Evolutionary conservation across 2,329 filamentous ascomycete species (phyloP).

Genomic region (Neoascochyta sp.): DNA sequence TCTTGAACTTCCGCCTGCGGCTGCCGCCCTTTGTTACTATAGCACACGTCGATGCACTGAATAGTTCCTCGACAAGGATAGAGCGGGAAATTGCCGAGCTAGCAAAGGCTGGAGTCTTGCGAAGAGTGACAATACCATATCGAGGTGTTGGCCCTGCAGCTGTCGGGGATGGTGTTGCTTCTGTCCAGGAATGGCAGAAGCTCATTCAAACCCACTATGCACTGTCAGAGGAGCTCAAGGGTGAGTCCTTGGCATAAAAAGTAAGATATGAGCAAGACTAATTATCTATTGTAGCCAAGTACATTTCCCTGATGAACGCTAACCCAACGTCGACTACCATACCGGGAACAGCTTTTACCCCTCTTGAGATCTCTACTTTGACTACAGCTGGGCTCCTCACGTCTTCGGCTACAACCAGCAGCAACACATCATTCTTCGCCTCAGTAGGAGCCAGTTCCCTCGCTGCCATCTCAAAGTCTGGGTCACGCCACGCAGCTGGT

Average conservation of each 20-base stretch:
- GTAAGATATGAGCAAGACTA: too few relatives aligned
- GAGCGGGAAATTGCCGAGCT: conserved; percentile 66
- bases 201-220: conserved; percentile 23
- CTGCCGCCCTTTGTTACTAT: conserved; percentile 64
- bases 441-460: conserved; percentile 44
- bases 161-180: conserved; percentile 63
- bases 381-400: conserved; percentile 67
- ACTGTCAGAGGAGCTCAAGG: conserved; percentile 21
- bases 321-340: conserved; percentile 50
- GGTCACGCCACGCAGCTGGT: conserved; percentile 63
- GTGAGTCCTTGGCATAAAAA: conserved; percentile 37
- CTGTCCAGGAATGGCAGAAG: conserved; percentile 49
- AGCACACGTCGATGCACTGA: conserved; percentile 63
- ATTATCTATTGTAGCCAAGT: conserved; percentile 39
- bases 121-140: conserved; percentile 61
- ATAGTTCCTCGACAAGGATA: conserved; percentile 59
- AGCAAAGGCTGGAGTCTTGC: conserved; percentile 53
- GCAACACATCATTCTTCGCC: conserved; percentile 42
- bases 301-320: conserved; percentile 50
- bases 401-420: conserved; percentile 34
- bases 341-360: conserved; percentile 41
- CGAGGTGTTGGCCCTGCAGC: conserved; percentile 55
- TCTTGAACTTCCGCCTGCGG: conserved; percentile 58
- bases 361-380: conserved; percentile 54
- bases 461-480: conserved; percentile 59